Evolutionary conservation across 768 basidiomycete genomes (phyloP), one percentile per base, ranked within the genome.

Genomic region (Amanita thiersii): DNA sequence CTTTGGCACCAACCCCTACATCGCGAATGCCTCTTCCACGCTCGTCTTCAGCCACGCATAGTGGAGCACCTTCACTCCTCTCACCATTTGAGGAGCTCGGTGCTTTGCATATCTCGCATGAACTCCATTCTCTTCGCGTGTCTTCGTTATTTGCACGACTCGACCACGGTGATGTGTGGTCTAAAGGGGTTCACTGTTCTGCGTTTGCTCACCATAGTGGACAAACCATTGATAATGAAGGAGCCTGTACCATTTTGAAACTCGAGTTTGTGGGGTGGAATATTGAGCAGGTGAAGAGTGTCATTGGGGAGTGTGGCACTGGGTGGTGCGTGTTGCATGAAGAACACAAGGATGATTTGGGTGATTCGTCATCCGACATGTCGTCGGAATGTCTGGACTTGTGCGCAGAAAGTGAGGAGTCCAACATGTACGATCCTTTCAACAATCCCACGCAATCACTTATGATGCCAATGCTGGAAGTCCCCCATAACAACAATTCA

Each of bases 291-390:
- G 84, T 89, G 5, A 65, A 81, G 31, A 59, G 70, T 35, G 68
- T 87, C 14, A 69, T 88, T 9, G 87, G 87, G 9, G 77, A 84
- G 54, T 77, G 75, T 21, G 75, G 79, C 12, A 73, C 68, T 5
- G 81, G 79, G 0, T 90, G 87, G 86, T 89, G 85, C 60, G 66
- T 70, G 0, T 57, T 89, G 12, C 77, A 86, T 53, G 85, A 87
- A 56, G 47, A 64, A 34, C 30, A 44, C 14, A 49, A 48, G 15
- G 44, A 57, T 6, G 52, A 58, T 0, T 48, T 58, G 20, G 48
- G 57, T 21, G 63, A 60, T 41, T 47, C 21, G 2, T 17, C 37
- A 15, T 43, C 48, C 10, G 48, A 56, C 21, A 40, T 43, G 12
- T 55, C 52, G 23, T 56, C 52, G 2, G 37, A 58, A 14, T 50